Base-by-base conservation (phyloP, 176 grass and related monocot species). In the Saccharum officinarum region DNA sequence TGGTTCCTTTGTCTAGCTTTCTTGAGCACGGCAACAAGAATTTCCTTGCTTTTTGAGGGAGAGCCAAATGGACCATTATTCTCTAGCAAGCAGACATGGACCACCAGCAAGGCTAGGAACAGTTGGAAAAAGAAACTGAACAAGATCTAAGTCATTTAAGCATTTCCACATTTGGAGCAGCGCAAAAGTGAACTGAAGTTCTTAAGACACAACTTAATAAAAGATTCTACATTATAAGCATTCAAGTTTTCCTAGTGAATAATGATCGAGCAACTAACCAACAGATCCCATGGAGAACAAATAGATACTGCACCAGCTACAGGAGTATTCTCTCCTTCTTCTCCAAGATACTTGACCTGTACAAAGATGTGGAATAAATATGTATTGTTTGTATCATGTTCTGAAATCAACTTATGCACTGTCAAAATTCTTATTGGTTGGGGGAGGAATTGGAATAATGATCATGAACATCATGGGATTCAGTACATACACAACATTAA, bases 311-410 rank as follows among this genome's bases (percentile, higher is more conserved):
- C 97, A 91, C 93, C 93, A 88, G 89, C 93, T 72, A 99, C 31
- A 85, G 97, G 97, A 33, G 92, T 92, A 87, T 86, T 92, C 75
- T 96, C 92, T 54, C 97, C 97, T 80, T 99, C 97, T 88, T 99
- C 97, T 81, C 97, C 97, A 79, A 99, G 93, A 91, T 99, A 99
- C 55, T 99, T 99, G 28, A 99, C 97, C 97, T 99, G 87, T 28
- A 67, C 4, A 88, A 80, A 86, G 50, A 91, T 57, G 78, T 76
- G 40, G 30, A 79, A 82, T 47, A 84, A 76, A 82, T 81, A 92
- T 75, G 72, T 11, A 81, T 12, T 61, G 66, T 77, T 23, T 39
- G n/a, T 49, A 67, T 50, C 67, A 30, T 28, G 54, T 38, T 78
- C 54, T 57, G n/a, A 72, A 34, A 86, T 74, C 15, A n/a, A 86